phyloP scores from a whole-genome alignment of 768 basidiomycete species.

The Porphyrellus cyaneotinctus region DNA sequence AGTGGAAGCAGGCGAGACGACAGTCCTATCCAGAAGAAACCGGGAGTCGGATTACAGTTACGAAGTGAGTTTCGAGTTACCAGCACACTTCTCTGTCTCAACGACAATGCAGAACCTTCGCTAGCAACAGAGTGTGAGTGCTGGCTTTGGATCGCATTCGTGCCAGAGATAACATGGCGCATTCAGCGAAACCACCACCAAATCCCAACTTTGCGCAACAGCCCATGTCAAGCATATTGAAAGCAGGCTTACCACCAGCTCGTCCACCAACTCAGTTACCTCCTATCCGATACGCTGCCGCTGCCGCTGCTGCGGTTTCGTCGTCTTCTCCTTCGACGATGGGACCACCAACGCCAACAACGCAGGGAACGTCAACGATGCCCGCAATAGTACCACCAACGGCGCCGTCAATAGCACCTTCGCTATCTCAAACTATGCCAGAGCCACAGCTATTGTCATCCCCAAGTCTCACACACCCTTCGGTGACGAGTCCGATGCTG shows the following conservation, averaged over 20 bases:
- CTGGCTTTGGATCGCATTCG: not conserved
- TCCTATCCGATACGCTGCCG: conserved; percentile 88
- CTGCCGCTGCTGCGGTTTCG: conserved; percentile 56
- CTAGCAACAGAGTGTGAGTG: conserved; percentile 55
- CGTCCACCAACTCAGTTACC: conserved; percentile 56
- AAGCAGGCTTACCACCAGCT: conserved; percentile 61
- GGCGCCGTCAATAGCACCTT: conserved; percentile 36
- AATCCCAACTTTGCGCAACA: conserved; percentile 79
- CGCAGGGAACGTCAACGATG: conserved; percentile 32
- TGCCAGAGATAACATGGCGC: conserved; percentile 3
- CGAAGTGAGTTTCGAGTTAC: conserved; percentile 56
- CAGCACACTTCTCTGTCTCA: conserved; percentile 12
- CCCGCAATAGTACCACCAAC: conserved; percentile 39
- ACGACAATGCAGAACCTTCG: conserved; percentile 53
- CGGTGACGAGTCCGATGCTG: conserved; percentile 75
- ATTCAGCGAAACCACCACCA: conserved; percentile 60
- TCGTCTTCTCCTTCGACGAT: conserved; percentile 20
- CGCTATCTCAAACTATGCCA: conserved; percentile 30
- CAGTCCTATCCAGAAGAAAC: conserved; percentile 79
- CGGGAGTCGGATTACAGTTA: conserved; percentile 53
- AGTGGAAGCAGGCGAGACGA: conserved; percentile 69
- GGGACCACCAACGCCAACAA: conserved; percentile 29
- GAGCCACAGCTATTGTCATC: conserved; percentile 53
- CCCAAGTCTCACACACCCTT: conserved; percentile 82
- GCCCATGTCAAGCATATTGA: conserved; percentile 72